Evolutionary conservation across 768 basidiomycete species (phyloP).

Genomic region (Phaffia australis): DNA sequence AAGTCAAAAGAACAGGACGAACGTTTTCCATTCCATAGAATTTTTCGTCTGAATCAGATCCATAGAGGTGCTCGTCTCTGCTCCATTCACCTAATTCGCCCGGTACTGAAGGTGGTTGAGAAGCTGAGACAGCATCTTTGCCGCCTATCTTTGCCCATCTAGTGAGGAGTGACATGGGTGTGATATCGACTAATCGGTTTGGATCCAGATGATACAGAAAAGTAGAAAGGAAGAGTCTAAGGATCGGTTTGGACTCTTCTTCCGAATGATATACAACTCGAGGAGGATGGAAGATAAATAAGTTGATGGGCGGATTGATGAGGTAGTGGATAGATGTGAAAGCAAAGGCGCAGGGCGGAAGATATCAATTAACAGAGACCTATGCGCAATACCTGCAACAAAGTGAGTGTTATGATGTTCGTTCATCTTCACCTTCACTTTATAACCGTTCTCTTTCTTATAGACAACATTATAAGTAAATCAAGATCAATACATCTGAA

Average conservation of each 20-base stretch:
- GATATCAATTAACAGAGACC: neutral
- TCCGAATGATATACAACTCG: neutral
- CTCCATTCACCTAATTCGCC: neutral
- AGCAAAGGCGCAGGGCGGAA: conserved; percentile 2
- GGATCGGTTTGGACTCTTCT: neutral
- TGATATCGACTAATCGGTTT: neutral
- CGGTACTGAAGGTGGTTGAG: neutral
- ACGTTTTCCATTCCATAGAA: conserved; percentile 93
- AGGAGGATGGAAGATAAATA: neutral
- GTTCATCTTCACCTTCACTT: neutral
- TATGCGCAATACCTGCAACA: neutral
- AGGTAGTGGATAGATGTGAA: neutral
- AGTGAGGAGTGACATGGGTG: neutral
- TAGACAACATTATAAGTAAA: neutral
- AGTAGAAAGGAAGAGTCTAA: neutral
- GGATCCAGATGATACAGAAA: conserved; percentile 4
- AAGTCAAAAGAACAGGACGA: conserved; percentile 37
- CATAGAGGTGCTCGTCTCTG: conserved; percentile 1
- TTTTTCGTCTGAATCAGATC: conserved; percentile 29
- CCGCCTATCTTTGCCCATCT: neutral
- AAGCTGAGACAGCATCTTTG: neutral
- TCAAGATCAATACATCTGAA: neutral
- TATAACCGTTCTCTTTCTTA: neutral
- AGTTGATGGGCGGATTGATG: neutral
- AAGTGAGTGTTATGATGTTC: neutral